Base-by-base conservation (phyloP, 176 grass and related monocot species). In the Chrysopogon serrulatus region DNA sequence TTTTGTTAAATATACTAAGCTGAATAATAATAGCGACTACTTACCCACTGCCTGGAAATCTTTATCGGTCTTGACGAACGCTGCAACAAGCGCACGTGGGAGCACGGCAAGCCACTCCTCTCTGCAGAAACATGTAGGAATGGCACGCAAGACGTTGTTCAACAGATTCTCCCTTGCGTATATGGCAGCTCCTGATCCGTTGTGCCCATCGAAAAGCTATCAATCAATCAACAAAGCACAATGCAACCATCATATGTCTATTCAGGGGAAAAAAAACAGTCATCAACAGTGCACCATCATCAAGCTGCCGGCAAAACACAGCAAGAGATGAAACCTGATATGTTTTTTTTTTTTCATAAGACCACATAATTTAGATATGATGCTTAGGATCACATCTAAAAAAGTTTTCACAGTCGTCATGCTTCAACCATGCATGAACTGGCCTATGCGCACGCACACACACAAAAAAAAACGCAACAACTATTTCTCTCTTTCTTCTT, bases 21-120 rank as follows among this genome's bases (percentile, higher is more conserved):
- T 27, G 14, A 81, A 80, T 23, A 77, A 69, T 21, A 71, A 68
- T 39, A 76, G 4, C 6, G 11, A 67, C 69, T 36, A 82, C 82
- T 76, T 70, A 91, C 85, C 90, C 54, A 86, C 21, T 54, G 32
- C 73, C 77, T 94, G 96, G 43, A 94, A 86, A 89, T 99, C 96
- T 89, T 94, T 96, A 49, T 99, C 96, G 9, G 96, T 96, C 91
- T 96, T 99, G 77, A 96, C 96, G 89, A 99, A 99, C 3, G 85
- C 93, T 19, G 91, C 86, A 78, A 99, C 96, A 51, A 99, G 87
- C 39, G 90, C 91, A 65, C 93, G 89, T 79, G 96, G 93, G 40
- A 99, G 90, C 49, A 92, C 91, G n/a, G 91, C 91, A 59, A 96
- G 87, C 96, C 96, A 99, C 74, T 99, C 96, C 44, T 96, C 96